These are phyloP conservation scores for Saccharomycopsis lassenensis DNA, from an alignment of 805 yeast genomes.

Conservation along the genomic window DNA sequence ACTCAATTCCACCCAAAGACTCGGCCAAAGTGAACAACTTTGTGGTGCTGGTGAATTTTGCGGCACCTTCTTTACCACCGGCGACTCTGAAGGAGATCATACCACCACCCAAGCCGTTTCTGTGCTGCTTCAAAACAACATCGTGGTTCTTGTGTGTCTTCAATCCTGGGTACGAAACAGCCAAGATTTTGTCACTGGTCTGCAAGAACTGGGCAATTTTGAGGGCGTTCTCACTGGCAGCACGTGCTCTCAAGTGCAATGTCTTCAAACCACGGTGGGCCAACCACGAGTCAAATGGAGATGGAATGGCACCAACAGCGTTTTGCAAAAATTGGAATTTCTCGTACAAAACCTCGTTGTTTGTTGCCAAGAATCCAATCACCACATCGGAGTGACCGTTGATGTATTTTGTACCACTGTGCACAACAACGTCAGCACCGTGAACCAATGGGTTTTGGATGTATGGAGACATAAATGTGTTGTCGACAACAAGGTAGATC, in stretches of 20 bases:
- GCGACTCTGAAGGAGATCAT: slow-evolving; percentile 80
- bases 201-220: slow-evolving; percentile 56
- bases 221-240: slow-evolving; percentile 55
- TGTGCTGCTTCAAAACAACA: slow-evolving; percentile 64
- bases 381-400: slow-evolving; percentile 92
- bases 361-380: slow-evolving; percentile 72
- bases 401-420: slow-evolving; percentile 83
- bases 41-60: slow-evolving; percentile 61
- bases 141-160: slow-evolving; percentile 50
- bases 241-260: slow-evolving; percentile 66
- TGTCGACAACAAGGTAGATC: slow-evolving; percentile 66
- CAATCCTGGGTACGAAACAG: slow-evolving; percentile 81
- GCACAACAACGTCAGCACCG: slow-evolving; percentile 84
- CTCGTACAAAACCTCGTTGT: slow-evolving; percentile 47
- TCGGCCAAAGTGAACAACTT: slow-evolving; percentile 78
- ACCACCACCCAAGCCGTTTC: slow-evolving; percentile 83
- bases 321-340: slow-evolving; percentile 69
- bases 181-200: slow-evolving; percentile 38
- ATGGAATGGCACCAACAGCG: slow-evolving; percentile 77
- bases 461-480: slow-evolving; percentile 83
- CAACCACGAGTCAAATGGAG: slow-evolving; percentile 86
- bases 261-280: slow-evolving; percentile 90
- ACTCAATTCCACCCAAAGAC: slow-evolving; percentile 84
- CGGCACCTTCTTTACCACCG: slow-evolving; percentile 73
- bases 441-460: slow-evolving; percentile 70